Evolutionary conservation across 345 rosid species (phyloP).

Genomic region (Luvunga scandens): DNA sequence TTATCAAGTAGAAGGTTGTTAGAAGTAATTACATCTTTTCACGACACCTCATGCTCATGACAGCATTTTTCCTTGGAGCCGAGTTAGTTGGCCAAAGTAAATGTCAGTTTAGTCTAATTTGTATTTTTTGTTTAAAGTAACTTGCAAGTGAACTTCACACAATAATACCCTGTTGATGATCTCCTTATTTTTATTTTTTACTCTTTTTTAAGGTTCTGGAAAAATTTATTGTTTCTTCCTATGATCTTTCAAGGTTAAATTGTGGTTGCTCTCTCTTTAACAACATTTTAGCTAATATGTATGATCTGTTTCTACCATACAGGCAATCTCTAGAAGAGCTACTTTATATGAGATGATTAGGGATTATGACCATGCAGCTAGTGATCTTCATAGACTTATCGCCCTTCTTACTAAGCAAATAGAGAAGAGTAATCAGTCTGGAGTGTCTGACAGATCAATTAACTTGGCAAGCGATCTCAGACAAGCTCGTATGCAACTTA

Average conservation of each 20-base stretch:
- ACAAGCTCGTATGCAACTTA: slow-evolving; percentile 59
- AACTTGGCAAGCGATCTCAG: slow-evolving; percentile 58
- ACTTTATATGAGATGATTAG: slow-evolving; percentile 82
- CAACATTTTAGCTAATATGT: slow-evolving; percentile 11
- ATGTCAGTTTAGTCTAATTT: background rate
- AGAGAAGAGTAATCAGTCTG: slow-evolving; percentile 48
- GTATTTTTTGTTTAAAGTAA: background rate
- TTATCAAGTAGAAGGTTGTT: background rate
- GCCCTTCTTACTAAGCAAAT: slow-evolving; percentile 55
- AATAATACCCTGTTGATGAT: background rate
- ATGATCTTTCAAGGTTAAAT: background rate
- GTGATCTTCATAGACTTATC: slow-evolving; percentile 66
- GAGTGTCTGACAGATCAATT: slow-evolving; percentile 45
- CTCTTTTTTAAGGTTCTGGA: background rate
- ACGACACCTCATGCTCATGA: too few relatives aligned
- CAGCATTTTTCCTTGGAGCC: background rate
- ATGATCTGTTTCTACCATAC: slow-evolving; percentile 10
- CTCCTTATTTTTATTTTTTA: background rate
- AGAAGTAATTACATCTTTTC: background rate
- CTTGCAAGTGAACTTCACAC: background rate
- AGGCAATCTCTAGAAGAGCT: slow-evolving; percentile 95
- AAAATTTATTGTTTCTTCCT: too few relatives aligned
- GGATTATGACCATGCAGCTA: slow-evolving; percentile 83
- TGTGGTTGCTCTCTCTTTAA: background rate
- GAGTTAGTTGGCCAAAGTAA: background rate